These are phyloP conservation scores for Camillea tinctor DNA, from an alignment of 2,329 filamentous ascomycete species.

Conservation along the genomic window DNA sequence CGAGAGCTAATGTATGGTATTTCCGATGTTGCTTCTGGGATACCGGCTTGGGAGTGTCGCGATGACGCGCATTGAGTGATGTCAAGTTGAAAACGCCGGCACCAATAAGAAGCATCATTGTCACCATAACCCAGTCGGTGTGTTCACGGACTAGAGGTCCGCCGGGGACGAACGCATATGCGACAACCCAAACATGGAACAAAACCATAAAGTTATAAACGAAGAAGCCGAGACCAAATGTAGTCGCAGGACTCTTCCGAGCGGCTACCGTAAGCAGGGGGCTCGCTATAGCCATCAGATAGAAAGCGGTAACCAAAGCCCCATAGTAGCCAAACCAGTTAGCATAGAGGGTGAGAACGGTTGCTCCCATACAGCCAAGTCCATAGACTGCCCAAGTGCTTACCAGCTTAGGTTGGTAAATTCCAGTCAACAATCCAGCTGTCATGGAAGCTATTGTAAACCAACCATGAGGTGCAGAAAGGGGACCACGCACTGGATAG, in stretches of 20 bases:
- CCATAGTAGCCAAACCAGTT: slow-evolving; percentile 93
- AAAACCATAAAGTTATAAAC: slow-evolving; percentile 91
- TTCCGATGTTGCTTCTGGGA: slow-evolving; percentile 46
- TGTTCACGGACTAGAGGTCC: slow-evolving; percentile 89
- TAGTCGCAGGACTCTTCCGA: slow-evolving; percentile 71
- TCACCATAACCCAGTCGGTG: slow-evolving; percentile 92
- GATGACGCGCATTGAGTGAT: slow-evolving; percentile 45
- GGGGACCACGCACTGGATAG: slow-evolving; percentile 84
- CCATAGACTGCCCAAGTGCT: slow-evolving; percentile 79
- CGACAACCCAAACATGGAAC: slow-evolving; percentile 98
- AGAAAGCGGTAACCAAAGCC: slow-evolving; percentile 70
- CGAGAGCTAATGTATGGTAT: slow-evolving; percentile 58
- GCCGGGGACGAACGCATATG: slow-evolving; percentile 95
- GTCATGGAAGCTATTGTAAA: slow-evolving; percentile 87
- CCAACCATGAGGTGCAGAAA: slow-evolving; percentile 86
- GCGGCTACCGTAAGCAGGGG: slow-evolving; percentile 74
- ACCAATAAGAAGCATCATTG: slow-evolving; percentile 81
- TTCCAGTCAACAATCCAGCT: slow-evolving; percentile 71
- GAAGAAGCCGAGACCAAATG: slow-evolving; percentile 86
- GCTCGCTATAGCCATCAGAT: slow-evolving; percentile 77
- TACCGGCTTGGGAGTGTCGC: slow-evolving; percentile 34
- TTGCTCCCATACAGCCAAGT: slow-evolving; percentile 74
- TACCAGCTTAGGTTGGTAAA: slow-evolving; percentile 68
- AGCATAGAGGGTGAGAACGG: slow-evolving; percentile 70
- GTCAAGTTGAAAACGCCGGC: slow-evolving; percentile 77